Conservation (phyloP, 2,329 filamentous ascomycete species). For the Epichloe baconii region DNA sequence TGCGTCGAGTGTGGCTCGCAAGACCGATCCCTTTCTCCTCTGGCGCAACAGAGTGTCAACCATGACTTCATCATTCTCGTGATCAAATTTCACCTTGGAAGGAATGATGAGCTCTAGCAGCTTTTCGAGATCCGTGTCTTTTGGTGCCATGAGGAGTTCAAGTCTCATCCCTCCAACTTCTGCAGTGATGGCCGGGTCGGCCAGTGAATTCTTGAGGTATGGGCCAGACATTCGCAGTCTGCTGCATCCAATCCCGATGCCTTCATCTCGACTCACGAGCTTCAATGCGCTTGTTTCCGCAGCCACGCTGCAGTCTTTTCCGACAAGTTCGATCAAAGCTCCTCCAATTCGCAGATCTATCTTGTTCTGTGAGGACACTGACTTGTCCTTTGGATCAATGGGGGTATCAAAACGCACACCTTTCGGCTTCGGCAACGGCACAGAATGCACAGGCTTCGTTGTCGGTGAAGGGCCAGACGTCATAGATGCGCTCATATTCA, state of each 20-base stretch:
- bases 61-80: slow-evolving; percentile 85
- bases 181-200: slow-evolving; percentile 47
- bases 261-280: slow-evolving; percentile 59
- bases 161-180: slow-evolving; percentile 54
- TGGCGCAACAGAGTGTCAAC: slow-evolving; percentile 83
- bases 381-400: slow-evolving; percentile 34
- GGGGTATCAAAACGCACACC: slow-evolving; percentile 47
- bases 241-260: slow-evolving; percentile 59
- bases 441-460: slow-evolving; percentile 22
- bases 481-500: slow-evolving; percentile 79
- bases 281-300: slow-evolving; percentile 75
- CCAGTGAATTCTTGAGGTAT: slow-evolving; percentile 36
- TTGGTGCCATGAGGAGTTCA: slow-evolving; percentile 60
- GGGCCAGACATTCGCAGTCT: slow-evolving; percentile 66
- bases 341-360: slow-evolving; percentile 67
- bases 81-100: slow-evolving; percentile 76
- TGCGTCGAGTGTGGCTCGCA: slow-evolving; percentile 55
- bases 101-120: slow-evolving; percentile 80
- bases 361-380: slow-evolving; percentile 45
- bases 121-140: slow-evolving; percentile 67
- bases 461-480: slow-evolving; percentile 52
- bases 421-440: slow-evolving; percentile 31
- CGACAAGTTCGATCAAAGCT: slow-evolving; percentile 60
- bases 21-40: slow-evolving; percentile 70
- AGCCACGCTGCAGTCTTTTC: slow-evolving; percentile 60